Evolutionary conservation across 441 rosid species (phyloP), one percentile per base, ranked within the genome.

Genomic region (Jatropha multifida): DNA sequence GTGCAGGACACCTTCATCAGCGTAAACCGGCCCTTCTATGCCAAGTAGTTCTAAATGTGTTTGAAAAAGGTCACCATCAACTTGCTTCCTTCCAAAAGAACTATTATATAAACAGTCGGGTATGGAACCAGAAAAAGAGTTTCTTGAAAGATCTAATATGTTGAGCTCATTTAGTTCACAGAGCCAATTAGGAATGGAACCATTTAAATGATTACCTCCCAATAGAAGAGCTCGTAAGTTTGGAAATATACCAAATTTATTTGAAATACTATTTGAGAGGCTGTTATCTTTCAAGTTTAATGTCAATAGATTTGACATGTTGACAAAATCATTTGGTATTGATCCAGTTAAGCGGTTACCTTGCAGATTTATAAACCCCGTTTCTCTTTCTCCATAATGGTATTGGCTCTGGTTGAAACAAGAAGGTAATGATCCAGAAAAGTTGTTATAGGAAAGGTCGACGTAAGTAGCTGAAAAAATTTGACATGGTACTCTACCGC

Each of bases 21-120:
- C 1, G 17, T 3, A 23, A 32, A 2, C 2, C 9, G 6, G 7
- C 2, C 32, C 2, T 3, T 17, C 65, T 23, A 55, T 71, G 32
- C 0, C 78, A 78, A 58, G 76, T 71, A 79, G 49, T 76, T 7
- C 32, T 32, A 32, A 32, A 1, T 6, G 78, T 10, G 61, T 2
- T 2, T 42, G 9, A 42, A 8, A 42, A 42, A 42, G 9, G 4
- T 42, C 7, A 42, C 9, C 46, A 42, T 42, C 9, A 51, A 2
- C 5, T 9, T 7, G 1, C 27, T 12, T 15, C 26, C 15, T 15
- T 42, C 27, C 49, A 17, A 64, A 64, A 12, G 48, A 15, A 10
- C 38, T 6, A 64, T 41, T 64, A 10, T 62, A 14, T 1, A 37
- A 37, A n/a, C 66, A 62, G n/a, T 14, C 44, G 1, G 66, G 66